phyloP scores from a whole-genome alignment of 805 yeast genomes.

The Suhomyces sp. region DNA sequence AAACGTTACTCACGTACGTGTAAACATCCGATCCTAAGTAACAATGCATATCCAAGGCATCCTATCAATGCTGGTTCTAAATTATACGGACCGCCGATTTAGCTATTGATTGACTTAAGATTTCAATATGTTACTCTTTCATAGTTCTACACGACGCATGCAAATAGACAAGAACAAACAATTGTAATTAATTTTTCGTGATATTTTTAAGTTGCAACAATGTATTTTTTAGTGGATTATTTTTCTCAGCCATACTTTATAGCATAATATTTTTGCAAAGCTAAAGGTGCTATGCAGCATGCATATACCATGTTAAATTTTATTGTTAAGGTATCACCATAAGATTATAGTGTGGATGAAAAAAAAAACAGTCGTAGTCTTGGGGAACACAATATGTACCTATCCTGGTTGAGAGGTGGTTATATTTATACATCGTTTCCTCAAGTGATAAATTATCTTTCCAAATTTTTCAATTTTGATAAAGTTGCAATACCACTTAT shows the following conservation, averaged over 20 bases:
- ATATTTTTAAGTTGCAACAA: background rate
- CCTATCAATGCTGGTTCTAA: background rate
- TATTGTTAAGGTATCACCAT: slow-evolving; percentile 7
- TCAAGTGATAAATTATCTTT: background rate
- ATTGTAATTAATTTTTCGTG: background rate
- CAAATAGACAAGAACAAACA: background rate
- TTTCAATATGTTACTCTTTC: background rate
- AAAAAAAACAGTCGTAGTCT: background rate
- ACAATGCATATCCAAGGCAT: background rate
- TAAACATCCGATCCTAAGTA: background rate
- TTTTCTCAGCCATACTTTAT: background rate
- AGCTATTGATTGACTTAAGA: background rate
- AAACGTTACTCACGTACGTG: background rate
- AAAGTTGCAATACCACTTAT: background rate
- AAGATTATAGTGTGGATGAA: slow-evolving; percentile 1
- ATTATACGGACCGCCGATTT: background rate
- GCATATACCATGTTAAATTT: background rate
- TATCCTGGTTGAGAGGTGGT: background rate
- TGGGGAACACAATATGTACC: background rate
- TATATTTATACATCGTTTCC: slow-evolving; percentile 3
- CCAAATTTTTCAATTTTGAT: slow-evolving; percentile 1
- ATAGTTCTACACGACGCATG: background rate
- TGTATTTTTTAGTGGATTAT: background rate
- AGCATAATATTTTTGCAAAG: background rate
- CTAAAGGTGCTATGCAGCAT: background rate